phyloP scores from a whole-genome alignment of 2,329 filamentous ascomycete species.

The Chlorencoelia australis region DNA sequence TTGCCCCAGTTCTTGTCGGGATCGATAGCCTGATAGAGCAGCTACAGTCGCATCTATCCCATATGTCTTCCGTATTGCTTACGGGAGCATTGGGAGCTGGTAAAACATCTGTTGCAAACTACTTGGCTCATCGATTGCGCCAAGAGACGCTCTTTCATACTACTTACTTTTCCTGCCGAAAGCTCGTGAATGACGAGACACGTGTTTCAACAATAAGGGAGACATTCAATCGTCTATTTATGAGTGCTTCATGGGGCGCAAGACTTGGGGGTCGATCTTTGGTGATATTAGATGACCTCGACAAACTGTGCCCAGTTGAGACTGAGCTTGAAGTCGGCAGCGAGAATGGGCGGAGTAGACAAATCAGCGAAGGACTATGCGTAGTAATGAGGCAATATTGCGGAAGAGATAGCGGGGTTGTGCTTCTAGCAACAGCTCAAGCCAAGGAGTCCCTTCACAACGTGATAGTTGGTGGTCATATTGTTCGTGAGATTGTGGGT shows the following conservation, averaged over 20 bases:
- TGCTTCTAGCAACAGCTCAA: conserved; percentile 82
- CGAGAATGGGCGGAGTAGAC: conserved; percentile 84
- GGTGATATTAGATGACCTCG: conserved; percentile 85
- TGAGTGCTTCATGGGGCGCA: conserved; percentile 83
- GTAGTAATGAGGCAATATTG: conserved; percentile 79
- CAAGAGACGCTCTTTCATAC: conserved; percentile 69
- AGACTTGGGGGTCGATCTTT: conserved; percentile 73
- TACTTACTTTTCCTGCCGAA: conserved; percentile 77
- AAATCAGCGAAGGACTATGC: conserved; percentile 82
- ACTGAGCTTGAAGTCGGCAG: conserved; percentile 90
- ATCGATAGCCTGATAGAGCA: conserved; percentile 69
- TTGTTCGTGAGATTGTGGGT: conserved; percentile 82
- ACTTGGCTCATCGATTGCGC: conserved; percentile 64
- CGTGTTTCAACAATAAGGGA: conserved; percentile 87
- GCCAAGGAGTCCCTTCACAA: conserved; percentile 89
- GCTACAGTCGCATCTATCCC: conserved; percentile 65
- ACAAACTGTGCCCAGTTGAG: conserved; percentile 85
- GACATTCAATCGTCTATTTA: conserved; percentile 72
- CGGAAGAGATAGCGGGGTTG: conserved; percentile 66
- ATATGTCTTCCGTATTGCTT: conserved; percentile 80
- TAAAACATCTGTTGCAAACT: conserved; percentile 72
- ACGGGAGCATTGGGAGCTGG: conserved; percentile 85
- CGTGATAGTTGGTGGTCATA: conserved; percentile 80
- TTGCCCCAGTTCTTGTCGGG: conserved; percentile 60
- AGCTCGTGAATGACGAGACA: conserved; percentile 82